Conservation (phyloP, 192 early-diverging fungal genomes). For the Backusella tuberculispora region DNA sequence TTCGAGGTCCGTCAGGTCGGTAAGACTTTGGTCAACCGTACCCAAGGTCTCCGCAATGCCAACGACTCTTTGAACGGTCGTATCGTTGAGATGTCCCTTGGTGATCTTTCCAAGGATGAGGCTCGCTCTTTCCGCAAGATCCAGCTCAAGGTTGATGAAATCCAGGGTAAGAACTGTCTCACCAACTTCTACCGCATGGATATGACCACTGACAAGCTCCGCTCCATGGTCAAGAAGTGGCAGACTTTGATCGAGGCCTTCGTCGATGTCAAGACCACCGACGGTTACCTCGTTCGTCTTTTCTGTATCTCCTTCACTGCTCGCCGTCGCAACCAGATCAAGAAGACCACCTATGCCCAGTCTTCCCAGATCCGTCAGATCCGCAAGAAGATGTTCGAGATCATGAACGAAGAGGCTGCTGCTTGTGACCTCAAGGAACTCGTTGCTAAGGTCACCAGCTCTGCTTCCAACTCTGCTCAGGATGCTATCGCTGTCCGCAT, state of each 20-base stretch:
- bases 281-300: constrained; percentile 98
- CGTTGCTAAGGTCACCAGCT: constrained; percentile 92
- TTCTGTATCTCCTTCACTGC: constrained; percentile 98
- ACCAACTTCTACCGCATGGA: constrained; percentile 99
- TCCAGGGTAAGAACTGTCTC: constrained; percentile 97
- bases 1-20: constrained; percentile 94
- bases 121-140: constrained; percentile 98
- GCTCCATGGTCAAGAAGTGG: constrained; percentile 99
- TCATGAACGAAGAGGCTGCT: constrained; percentile 87
- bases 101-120: constrained; percentile 92
- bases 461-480: constrained; percentile 42
- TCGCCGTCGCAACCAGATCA: constrained; percentile 91
- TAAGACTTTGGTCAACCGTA: constrained; percentile 99
- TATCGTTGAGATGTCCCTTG: constrained; percentile 96
- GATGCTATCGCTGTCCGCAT: constrained; percentile 98
- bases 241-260: constrained; percentile 97
- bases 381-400: constrained; percentile 99
- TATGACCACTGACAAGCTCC: constrained; percentile 99
- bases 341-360: constrained; percentile 98
- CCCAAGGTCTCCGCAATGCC: constrained; percentile 98
- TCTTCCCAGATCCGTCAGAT: constrained; percentile 95
- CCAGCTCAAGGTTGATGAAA: constrained; percentile 94
- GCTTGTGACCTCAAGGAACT: constrained; percentile 94
- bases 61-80: constrained; percentile 96
- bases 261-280: constrained; percentile 99